These are phyloP conservation scores for Wickerhamiella bombiphila DNA, from an alignment of 805 yeast species.

Conservation along the genomic window DNA sequence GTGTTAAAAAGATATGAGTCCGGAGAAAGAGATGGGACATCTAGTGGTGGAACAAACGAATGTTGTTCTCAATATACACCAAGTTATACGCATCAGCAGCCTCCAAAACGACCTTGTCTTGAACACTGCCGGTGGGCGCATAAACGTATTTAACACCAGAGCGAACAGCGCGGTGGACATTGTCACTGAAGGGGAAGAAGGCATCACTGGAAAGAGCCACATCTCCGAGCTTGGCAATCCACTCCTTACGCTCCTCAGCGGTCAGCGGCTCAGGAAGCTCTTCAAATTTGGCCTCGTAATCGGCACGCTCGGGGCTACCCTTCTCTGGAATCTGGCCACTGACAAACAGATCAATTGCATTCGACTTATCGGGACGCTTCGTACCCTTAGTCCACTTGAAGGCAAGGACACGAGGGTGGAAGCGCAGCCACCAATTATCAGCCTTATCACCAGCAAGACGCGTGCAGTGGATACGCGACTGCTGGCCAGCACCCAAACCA, in stretches of 20 bases:
- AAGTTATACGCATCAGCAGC: conserved; percentile 88
- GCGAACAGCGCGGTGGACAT: conserved; percentile 92
- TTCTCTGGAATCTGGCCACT: conserved; percentile 79
- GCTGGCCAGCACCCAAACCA: conserved; percentile 99
- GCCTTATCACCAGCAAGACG: conserved; percentile 99
- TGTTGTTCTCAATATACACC: conserved; percentile 93
- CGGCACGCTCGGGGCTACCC: conserved; percentile 77
- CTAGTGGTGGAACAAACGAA: conserved; percentile 95
- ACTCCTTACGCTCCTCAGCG: conserved; percentile 66
- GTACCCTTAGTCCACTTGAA: conserved; percentile 97
- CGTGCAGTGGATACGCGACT: conserved; percentile 97
- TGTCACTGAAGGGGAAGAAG: conserved; percentile 99
- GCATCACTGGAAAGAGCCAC: conserved; percentile 96
- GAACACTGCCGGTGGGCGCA: conserved; percentile 95
- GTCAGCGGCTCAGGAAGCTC: conserved; percentile 75
- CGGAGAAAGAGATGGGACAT: background rate
- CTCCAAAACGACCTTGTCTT: conserved; percentile 89
- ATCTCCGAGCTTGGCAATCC: conserved; percentile 65
- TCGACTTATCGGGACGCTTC: conserved; percentile 96
- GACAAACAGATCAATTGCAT: conserved; percentile 90
- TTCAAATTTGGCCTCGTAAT: conserved; percentile 80
- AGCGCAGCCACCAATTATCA: conserved; percentile 99
- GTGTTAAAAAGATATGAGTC: no score
- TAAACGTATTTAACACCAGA: conserved; percentile 93
- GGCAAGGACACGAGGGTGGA: conserved; percentile 84